Evolutionary conservation across 805 yeast species (phyloP), one percentile per base, ranked within the genome.

Genomic region (Nakazawaea molendinolei): DNA sequence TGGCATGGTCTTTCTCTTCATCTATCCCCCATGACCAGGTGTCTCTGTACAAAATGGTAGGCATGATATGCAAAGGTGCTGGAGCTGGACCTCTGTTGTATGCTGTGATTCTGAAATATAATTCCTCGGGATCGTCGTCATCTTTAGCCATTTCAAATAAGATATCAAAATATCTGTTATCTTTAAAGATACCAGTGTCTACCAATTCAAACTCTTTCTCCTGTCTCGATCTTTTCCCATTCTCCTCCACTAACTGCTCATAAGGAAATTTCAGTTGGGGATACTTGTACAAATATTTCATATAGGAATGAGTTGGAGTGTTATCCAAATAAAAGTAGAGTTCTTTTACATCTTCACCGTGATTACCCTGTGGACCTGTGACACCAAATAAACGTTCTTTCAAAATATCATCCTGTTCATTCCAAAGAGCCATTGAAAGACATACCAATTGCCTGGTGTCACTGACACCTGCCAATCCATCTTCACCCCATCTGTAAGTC

Each of bases 311-410:
- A 5, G 95, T 73, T 6, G 97, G 97, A 9, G 94, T 84, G 60
- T 86, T 87, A 61, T 87, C 97, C 42, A 87, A 67, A 52, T 87
- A 86, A 54, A 76, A 87, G 55, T 84, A 84, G 46, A 79, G 57
- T 52, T 84, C 94, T 61, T 87, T 87, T 42, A 86, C 95, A 56
- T 87, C 97, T 55, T 87, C 97, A 38, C 97, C 97, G 56, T 87
- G 97, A 56, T 89, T 89, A 9, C 96, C 97, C 55, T 87, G 89
- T 10, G 85, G 86, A 34, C 94, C 94, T 19, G 95, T 86, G 26
- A 86, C 71, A 2, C 97, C 97, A 56, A 79, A 87, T 43, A 83
- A 66, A 45, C 86, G 79, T 54, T 87, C 97, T 58, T 87, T 87
- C 56, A 87, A 67, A 47, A 86, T 73, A 28, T 74, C 78, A 59